These are phyloP conservation scores for Kluyveromyces nonfermentans DNA, from an alignment of 805 yeast species.

Conservation along the genomic window DNA sequence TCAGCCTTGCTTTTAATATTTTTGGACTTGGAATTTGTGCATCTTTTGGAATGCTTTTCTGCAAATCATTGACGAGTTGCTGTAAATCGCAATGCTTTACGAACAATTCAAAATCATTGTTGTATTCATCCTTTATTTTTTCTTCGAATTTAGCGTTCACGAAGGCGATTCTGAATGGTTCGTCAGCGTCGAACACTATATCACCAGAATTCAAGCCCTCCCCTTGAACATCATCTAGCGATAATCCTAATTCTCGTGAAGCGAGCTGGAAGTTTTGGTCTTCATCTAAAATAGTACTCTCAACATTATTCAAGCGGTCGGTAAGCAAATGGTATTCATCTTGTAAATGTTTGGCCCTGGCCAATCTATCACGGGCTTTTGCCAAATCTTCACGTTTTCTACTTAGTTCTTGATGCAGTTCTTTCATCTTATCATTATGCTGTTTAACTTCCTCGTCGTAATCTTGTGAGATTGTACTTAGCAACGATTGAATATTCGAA, in stretches of 20 bases:
- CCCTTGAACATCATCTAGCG: conserved; percentile 20
- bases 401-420: conserved; percentile 37
- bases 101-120: conserved; percentile 23
- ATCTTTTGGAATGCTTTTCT: conserved; percentile 13
- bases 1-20: conserved; percentile 65
- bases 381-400: conserved; percentile 19
- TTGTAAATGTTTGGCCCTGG: conserved; percentile 34
- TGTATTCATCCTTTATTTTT: conserved; percentile 28
- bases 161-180: conserved; percentile 69
- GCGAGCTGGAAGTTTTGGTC: conserved; percentile 43
- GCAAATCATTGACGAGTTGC: conserved; percentile 17
- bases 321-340: conserved; percentile 46
- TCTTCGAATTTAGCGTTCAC: conserved; percentile 46
- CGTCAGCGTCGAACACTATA: conserved; percentile 63
- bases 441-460: conserved; percentile 47
- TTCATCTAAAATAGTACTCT: conserved; percentile 56
- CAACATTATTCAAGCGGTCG: conserved; percentile 48
- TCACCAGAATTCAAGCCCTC: conserved; percentile 38
- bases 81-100: conserved; percentile 16
- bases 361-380: conserved; percentile 18
- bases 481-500: conserved; percentile 41
- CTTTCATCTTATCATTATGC: conserved; percentile 44
- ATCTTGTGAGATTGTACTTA: conserved; percentile 45
- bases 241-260: conserved; percentile 30
- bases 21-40: conserved; percentile 28